Conservation (phyloP, 345 rosid species). For the Bruguiera sexangula region DNA sequence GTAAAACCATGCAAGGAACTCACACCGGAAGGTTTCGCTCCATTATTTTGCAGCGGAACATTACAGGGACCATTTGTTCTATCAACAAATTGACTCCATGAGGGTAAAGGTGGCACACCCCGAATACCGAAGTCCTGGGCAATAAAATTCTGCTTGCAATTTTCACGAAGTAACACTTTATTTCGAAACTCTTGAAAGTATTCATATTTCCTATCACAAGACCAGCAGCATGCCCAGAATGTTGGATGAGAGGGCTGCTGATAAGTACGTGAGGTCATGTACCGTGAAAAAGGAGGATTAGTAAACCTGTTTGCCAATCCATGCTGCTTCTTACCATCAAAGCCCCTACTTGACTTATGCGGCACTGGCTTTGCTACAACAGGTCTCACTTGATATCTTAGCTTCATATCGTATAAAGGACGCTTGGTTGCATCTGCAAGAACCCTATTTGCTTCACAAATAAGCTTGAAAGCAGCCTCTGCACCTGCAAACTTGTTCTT, state of each 20-base stretch:
- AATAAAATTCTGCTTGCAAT: constrained; percentile 43
- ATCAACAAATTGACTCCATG: constrained; percentile 22
- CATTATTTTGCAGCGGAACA: constrained; percentile 26
- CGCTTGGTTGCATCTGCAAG: constrained; percentile 55
- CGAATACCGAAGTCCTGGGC: constrained; percentile 44
- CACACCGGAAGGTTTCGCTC: constrained; percentile 28
- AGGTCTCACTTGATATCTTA: constrained; percentile 25
- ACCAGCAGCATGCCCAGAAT: constrained; percentile 66
- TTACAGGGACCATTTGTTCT: constrained; percentile 24
- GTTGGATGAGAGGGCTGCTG: constrained; percentile 33
- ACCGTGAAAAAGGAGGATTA: constrained; percentile 14
- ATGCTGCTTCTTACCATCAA: constrained; percentile 26
- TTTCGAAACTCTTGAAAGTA: constrained; percentile 35
- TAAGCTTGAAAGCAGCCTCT: constrained; percentile 86
- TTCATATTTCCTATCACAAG: constrained; percentile 46
- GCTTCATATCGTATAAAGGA: constrained; percentile 49
- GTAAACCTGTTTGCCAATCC: constrained; percentile 17
- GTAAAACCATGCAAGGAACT: constrained; percentile 18
- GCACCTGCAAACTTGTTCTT: constrained; percentile 83
- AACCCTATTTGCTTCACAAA: constrained; percentile 70
- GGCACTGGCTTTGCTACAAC: constrained; percentile 27
- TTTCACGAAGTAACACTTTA: constrained; percentile 46
- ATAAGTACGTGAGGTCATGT: constrained; percentile 19
- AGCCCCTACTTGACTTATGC: constrained; percentile 29
- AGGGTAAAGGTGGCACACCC: constrained; percentile 26